Evolutionary conservation across 805 yeast genomes (phyloP).

Genomic region (Metschnikowia aberdeeniae): DNA sequence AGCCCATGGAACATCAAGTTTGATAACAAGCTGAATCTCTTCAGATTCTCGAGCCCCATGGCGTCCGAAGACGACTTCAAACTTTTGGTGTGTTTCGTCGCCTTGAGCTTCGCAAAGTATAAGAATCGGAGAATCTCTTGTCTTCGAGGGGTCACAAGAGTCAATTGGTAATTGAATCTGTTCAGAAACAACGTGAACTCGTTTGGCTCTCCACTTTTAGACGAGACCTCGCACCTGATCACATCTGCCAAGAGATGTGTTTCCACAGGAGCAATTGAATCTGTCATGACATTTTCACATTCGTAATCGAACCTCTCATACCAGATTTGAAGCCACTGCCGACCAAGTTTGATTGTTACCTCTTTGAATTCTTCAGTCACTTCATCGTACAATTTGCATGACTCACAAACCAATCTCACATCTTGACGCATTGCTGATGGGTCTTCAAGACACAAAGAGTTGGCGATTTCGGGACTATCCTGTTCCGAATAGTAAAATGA

Average conservation of each 20-base stretch:
- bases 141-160: conserved; percentile 33
- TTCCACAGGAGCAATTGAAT: conserved; percentile 33
- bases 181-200: conserved; percentile 36
- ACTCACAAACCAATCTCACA: conserved; percentile 31
- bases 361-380: conserved; percentile 42
- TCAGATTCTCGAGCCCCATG: conserved; percentile 32
- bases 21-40: conserved; percentile 55
- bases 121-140: conserved; percentile 66
- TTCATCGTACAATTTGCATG: conserved; percentile 20
- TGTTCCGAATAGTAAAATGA: conserved; percentile 32
- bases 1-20: conserved; percentile 67
- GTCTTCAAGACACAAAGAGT: conserved; percentile 33
- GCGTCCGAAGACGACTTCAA: conserved; percentile 39
- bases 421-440: conserved; percentile 32
- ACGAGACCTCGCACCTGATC: conserved; percentile 32
- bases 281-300: conserved; percentile 22
- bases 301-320: conserved; percentile 14
- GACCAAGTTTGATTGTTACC: conserved; percentile 64
- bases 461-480: conserved; percentile 31
- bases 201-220: conserved; percentile 18
- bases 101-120: conserved; percentile 59
- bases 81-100: conserved; percentile 32
- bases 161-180: conserved; percentile 22
- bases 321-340: conserved; percentile 58
- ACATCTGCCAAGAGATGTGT: conserved; percentile 31